Conservation (phyloP, 208 protist species). For the Crithidia mellificae region DNA sequence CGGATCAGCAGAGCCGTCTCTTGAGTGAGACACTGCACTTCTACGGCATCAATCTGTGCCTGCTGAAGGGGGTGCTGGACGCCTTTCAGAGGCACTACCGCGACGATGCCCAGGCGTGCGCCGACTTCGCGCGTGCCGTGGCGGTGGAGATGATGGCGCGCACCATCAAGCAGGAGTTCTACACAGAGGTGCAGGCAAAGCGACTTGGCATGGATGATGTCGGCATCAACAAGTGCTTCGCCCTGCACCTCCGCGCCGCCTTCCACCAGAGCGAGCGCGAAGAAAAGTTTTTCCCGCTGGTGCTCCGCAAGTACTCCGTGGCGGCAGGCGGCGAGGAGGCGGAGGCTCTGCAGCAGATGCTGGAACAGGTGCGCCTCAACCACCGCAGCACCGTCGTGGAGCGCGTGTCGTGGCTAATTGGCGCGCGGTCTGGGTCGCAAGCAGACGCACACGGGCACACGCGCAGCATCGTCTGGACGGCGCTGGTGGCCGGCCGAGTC, state of each 20-base stretch:
- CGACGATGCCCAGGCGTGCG: conserved; percentile 1
- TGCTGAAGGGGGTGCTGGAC: conserved; percentile 62
- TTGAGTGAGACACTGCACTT: conserved; percentile 42
- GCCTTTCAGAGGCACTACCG: conserved; percentile 24
- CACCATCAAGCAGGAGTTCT: conserved; percentile 83
- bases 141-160: conserved; percentile 70
- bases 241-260: conserved; percentile 49
- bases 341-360: conserved; percentile 42
- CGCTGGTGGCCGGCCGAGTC: conserved; percentile 47
- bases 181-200: conserved; percentile 81
- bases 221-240: conserved; percentile 28
- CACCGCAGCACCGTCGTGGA: conserved; percentile 50
- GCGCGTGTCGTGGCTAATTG: conserved; percentile 63
- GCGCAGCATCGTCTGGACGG: conserved; percentile 43
- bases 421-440: conserved; percentile 22
- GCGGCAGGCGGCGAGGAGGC: background rate
- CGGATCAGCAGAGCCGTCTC: conserved; percentile 23
- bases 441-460: background rate
- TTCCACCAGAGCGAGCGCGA: conserved; percentile 35
- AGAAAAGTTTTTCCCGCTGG: conserved; percentile 42
- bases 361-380: conserved; percentile 40
- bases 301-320: conserved; percentile 64
- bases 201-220: conserved; percentile 66
- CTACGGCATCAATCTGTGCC: conserved; percentile 78
- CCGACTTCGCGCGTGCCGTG: conserved; percentile 39